Conservation (phyloP, 2,329 filamentous ascomycete species). For the Trichoderma sp. region DNA sequence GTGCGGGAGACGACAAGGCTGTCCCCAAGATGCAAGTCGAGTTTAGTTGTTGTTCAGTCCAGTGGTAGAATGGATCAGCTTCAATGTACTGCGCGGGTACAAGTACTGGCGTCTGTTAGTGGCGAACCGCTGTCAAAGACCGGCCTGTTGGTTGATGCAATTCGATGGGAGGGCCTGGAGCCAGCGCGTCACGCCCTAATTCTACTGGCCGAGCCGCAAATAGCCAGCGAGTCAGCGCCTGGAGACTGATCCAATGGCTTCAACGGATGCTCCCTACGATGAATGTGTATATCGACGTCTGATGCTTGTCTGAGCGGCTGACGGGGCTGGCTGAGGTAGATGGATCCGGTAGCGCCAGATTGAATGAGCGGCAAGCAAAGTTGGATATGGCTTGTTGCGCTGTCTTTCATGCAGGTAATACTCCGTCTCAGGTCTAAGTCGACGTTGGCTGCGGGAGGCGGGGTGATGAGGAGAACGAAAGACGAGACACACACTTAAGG, state of each 20-base stretch:
- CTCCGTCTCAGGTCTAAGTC: slow-evolving; percentile 4
- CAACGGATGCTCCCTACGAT: background rate
- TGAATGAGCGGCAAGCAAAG: slow-evolving; percentile 9
- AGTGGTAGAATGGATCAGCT: background rate
- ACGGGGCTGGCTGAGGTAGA: background rate
- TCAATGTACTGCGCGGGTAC: background rate
- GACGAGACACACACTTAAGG: background rate
- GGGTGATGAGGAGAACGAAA: background rate
- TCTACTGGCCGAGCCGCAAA: slow-evolving; percentile 31
- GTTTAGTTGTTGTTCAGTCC: background rate
- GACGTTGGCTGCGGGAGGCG: background rate
- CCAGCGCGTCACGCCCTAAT: slow-evolving; percentile 38
- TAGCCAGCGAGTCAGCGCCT: slow-evolving; percentile 32
- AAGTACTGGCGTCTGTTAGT: slow-evolving; percentile 4
- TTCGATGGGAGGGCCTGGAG: slow-evolving; percentile 27
- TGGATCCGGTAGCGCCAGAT: slow-evolving; percentile 13
- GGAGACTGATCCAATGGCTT: slow-evolving; percentile 5
- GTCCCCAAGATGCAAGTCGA: background rate
- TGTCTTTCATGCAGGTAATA: background rate
- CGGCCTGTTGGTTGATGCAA: slow-evolving; percentile 1
- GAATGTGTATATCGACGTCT: background rate
- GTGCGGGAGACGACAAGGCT: slow-evolving; percentile 18
- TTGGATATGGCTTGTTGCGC: background rate
- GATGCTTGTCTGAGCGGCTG: background rate
- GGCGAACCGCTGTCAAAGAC: slow-evolving; percentile 8